phyloP scores from a whole-genome alignment of 768 basidiomycete genomes.

The Amanita rubescens region DNA sequence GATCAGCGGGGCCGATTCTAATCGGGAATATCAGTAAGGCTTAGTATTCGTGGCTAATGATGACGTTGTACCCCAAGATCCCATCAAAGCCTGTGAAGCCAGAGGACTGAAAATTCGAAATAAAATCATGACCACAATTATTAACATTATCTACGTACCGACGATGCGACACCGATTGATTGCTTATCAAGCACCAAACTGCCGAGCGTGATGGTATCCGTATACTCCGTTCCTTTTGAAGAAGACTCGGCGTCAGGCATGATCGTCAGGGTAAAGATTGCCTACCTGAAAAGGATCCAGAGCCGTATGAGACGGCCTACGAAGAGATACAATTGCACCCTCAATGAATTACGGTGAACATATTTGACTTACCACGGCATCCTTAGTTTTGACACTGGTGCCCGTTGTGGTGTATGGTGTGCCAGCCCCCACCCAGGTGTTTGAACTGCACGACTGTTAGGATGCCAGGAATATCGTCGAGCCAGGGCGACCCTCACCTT shows the following conservation, averaged over 20 bases:
- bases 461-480: background rate
- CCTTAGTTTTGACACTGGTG: conserved; percentile 38
- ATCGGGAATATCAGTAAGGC: background rate
- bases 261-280: no score
- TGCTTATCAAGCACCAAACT: conserved; percentile 40
- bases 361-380: conserved; percentile 38
- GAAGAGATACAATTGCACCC: background rate
- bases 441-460: conserved; percentile 39
- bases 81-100: conserved; percentile 52
- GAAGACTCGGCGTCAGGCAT: no score
- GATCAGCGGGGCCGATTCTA: conserved; percentile 53
- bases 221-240: conserved; percentile 37
- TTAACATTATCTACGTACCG: conserved; percentile 8
- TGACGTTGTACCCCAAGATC: conserved; percentile 49
- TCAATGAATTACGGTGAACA: background rate
- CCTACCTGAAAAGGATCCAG: no score
- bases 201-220: conserved; percentile 48
- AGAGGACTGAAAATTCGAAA: conserved; percentile 16
- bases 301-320: background rate
- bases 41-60: background rate
- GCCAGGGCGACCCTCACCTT: conserved; percentile 25
- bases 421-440: conserved; percentile 61
- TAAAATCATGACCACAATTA: background rate
- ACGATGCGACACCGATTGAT: conserved; percentile 59
- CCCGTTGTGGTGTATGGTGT: conserved; percentile 37